Evolutionary conservation across 2,329 filamentous ascomycete genomes (phyloP).

Genomic region (Aspergillus sp.): DNA sequence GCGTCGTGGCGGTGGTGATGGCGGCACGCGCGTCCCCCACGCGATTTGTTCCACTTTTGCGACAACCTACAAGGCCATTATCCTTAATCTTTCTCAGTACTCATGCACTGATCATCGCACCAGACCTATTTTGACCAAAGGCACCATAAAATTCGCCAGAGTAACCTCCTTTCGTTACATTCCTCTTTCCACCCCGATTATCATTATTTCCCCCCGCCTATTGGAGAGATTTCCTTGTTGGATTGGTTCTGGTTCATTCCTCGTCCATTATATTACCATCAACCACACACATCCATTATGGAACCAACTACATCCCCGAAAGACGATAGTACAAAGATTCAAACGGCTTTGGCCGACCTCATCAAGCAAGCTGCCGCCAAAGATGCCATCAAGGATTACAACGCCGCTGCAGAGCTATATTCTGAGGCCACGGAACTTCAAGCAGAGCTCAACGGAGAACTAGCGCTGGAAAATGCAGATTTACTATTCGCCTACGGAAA

Average conservation of each 20-base stretch:
- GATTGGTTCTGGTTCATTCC: background rate
- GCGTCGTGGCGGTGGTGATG: background rate
- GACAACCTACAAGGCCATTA: background rate
- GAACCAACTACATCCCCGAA: slow-evolving; percentile 21
- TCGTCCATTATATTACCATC: background rate
- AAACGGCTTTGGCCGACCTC: slow-evolving; percentile 73
- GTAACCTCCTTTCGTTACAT: background rate
- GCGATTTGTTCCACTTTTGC: background rate
- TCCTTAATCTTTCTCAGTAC: background rate
- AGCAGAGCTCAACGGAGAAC: slow-evolving; percentile 87
- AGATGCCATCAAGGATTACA: slow-evolving; percentile 87
- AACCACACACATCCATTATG: background rate
- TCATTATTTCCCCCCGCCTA: background rate
- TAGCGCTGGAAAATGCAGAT: slow-evolving; percentile 86
- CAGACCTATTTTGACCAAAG: background rate
- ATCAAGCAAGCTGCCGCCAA: slow-evolving; percentile 78
- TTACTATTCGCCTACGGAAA: slow-evolving; percentile 93
- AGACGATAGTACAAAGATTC: slow-evolving; percentile 39
- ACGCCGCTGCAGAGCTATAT: slow-evolving; percentile 82
- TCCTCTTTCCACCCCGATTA: background rate
- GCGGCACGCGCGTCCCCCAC: background rate
- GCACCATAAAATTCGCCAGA: background rate
- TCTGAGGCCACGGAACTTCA: slow-evolving; percentile 87
- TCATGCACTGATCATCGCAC: background rate
- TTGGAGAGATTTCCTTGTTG: background rate